phyloP scores from a whole-genome alignment of 768 basidiomycete genomes.

The Amanita pseudoporphyria region DNA sequence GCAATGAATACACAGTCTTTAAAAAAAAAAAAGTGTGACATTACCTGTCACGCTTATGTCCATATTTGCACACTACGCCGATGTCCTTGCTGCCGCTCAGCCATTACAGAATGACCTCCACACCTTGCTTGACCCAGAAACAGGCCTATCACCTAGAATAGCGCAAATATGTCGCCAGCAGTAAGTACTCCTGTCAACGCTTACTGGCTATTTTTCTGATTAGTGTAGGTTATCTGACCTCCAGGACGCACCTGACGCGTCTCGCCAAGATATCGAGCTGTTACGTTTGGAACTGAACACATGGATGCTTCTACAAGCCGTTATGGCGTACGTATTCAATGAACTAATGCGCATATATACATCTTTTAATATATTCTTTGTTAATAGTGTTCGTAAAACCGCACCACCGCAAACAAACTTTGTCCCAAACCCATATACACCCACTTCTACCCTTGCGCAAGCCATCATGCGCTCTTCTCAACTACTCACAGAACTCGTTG shows the following conservation, averaged over 20 bases:
- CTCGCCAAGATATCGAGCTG: conserved; percentile 30
- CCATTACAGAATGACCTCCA: conserved; percentile 45
- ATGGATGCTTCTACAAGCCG: conserved; percentile 70
- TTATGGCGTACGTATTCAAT: conserved; percentile 53
- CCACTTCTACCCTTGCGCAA: conserved; percentile 66
- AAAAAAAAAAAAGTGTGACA: no score
- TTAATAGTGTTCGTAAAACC: conserved; percentile 56
- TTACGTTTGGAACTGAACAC: conserved; percentile 71
- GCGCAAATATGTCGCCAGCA: conserved; percentile 41
- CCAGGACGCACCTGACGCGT: conserved; percentile 1
- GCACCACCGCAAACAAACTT: conserved; percentile 24
- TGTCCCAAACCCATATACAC: conserved; percentile 71
- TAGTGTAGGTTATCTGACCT: not conserved
- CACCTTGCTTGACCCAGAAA: conserved; percentile 52
- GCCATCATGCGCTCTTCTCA: conserved; percentile 60
- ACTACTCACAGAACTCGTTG: conserved; percentile 64
- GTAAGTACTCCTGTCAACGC: conserved; percentile 27
- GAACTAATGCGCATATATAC: not conserved
- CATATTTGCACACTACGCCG: conserved; percentile 58
- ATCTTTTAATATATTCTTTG: not conserved
- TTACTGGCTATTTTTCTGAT: not conserved
- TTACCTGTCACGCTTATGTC: conserved; percentile 11
- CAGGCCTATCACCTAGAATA: conserved; percentile 63
- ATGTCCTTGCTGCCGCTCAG: conserved; percentile 55
- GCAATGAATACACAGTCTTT: no score